phyloP scores from a whole-genome alignment of 2,329 filamentous ascomycete genomes.

The Aspergillus sclerotialis region DNA sequence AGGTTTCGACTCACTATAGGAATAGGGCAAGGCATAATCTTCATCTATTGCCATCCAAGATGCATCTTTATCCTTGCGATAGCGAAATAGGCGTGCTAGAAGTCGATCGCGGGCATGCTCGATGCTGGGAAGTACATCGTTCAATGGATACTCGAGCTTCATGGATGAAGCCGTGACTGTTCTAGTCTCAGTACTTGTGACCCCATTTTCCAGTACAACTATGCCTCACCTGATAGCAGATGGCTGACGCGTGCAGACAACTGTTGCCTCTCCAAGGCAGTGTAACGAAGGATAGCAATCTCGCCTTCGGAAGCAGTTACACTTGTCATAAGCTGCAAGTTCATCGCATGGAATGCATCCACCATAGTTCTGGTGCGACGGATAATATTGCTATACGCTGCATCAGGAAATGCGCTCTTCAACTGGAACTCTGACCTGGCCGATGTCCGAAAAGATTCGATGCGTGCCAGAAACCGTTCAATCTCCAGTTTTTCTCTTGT shows the following conservation, averaged over 20 bases:
- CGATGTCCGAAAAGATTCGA: conserved; percentile 65
- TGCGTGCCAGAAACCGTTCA: conserved; percentile 66
- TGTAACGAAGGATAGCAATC: conserved; percentile 70
- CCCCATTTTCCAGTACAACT: too few relatives aligned
- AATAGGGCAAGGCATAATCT: conserved; percentile 89
- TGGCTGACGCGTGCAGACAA: conserved; percentile 88
- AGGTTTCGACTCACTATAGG: conserved; percentile 57
- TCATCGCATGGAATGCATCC: conserved; percentile 94
- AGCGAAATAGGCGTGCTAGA: conserved; percentile 80
- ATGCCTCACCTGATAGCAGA: conserved; percentile 56
- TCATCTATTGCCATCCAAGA: conserved; percentile 41
- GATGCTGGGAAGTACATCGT: conserved; percentile 78
- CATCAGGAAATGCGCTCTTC: conserved; percentile 74
- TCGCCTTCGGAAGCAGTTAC: conserved; percentile 70
- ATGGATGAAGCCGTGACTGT: conserved; percentile 83
- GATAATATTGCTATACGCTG: conserved; percentile 66
- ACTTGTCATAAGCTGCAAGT: conserved; percentile 79
- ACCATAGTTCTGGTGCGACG: conserved; percentile 75
- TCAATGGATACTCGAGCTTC: conserved; percentile 90
- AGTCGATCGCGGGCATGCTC: conserved; percentile 73
- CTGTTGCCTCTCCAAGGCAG: conserved; percentile 67
- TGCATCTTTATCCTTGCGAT: conserved; percentile 60
- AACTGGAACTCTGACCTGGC: conserved; percentile 85
- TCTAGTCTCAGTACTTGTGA: conserved; percentile 36
- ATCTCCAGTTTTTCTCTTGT: conserved; percentile 82